Conservation (phyloP, 768 basidiomycete genomes). For the Pleurotus eryngii region DNA sequence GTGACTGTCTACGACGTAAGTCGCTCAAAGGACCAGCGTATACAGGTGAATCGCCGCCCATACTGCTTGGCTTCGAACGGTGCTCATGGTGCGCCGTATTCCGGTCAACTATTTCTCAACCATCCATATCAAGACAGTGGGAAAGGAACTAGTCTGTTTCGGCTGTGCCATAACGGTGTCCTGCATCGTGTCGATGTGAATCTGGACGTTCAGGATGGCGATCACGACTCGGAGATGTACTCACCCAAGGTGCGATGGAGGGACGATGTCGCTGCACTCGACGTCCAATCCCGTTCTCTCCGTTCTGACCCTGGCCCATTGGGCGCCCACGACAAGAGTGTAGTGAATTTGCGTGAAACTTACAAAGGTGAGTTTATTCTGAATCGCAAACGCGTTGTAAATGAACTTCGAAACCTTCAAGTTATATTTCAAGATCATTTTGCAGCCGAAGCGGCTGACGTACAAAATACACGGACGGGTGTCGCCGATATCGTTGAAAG, state of each 20-base stretch:
- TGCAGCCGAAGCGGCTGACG: constrained; percentile 21
- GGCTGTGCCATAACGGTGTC: constrained; percentile 45
- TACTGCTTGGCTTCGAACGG: constrained; percentile 35
- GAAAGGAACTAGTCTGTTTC: constrained; percentile 35
- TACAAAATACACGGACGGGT: constrained; percentile 33
- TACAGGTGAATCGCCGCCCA: constrained; percentile 44
- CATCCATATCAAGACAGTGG: constrained; percentile 22
- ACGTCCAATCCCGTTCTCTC: constrained; percentile 20
- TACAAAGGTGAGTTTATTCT: constrained; percentile 48
- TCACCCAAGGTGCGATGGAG: constrained; percentile 31
- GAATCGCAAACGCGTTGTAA: background rate
- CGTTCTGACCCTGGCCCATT: constrained; percentile 39
- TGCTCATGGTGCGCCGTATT: constrained; percentile 19
- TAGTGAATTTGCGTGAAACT: constrained; percentile 45
- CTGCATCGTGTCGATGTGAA: constrained; percentile 41
- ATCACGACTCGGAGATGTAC: constrained; percentile 11
- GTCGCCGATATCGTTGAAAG: constrained; percentile 49
- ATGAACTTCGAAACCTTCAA: constrained; percentile 17
- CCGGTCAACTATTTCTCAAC: constrained; percentile 32
- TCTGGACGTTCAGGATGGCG: background rate
- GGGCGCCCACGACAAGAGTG: constrained; percentile 38
- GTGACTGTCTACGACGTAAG: constrained; percentile 65
- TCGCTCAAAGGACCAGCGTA: constrained; percentile 31
- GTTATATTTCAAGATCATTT: constrained; percentile 35
- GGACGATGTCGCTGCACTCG: constrained; percentile 35